These are phyloP conservation scores for Colletotrichum spaethianum DNA, from an alignment of 2,329 filamentous ascomycete species.

Conservation along the genomic window DNA sequence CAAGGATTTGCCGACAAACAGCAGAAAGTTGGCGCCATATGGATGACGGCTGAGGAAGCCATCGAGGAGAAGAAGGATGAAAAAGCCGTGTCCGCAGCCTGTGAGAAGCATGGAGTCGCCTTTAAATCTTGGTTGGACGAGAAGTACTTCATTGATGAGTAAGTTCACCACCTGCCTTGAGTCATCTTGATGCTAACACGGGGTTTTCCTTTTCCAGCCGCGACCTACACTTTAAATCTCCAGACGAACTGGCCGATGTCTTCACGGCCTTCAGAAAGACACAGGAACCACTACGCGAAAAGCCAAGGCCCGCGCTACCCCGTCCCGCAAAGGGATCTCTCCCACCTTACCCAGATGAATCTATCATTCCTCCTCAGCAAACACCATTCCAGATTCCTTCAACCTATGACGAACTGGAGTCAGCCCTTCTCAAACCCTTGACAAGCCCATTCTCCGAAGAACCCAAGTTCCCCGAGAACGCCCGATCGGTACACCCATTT, in stretches of 20 bases:
- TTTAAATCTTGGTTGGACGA: conserved; percentile 81
- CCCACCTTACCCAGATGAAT: conserved; percentile 67
- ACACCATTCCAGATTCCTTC: conserved; percentile 75
- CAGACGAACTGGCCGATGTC: conserved; percentile 77
- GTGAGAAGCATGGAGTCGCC: conserved; percentile 66
- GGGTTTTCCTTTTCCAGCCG: conserved; percentile 61
- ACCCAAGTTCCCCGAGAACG: conserved; percentile 66
- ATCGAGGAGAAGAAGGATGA: conserved; percentile 79
- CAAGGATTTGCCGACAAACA: conserved; percentile 58
- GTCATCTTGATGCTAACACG: conserved; percentile 44
- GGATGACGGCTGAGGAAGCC: conserved; percentile 81
- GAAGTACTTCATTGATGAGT: conserved; percentile 87
- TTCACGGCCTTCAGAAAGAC: conserved; percentile 83
- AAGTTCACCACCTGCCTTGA: conserved; percentile 52
- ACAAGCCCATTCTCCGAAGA: conserved; percentile 63
- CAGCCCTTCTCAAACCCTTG: conserved; percentile 71
- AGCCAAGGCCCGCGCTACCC: conserved; percentile 71
- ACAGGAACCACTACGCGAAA: conserved; percentile 78
- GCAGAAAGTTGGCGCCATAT: conserved; percentile 73
- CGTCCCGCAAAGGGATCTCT: conserved; percentile 65
- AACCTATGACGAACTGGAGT: conserved; percentile 66
- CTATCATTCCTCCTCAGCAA: conserved; percentile 69
- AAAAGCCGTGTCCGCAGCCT: conserved; percentile 64
- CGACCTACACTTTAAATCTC: conserved; percentile 72
- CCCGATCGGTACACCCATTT: conserved; percentile 75